Conservation (phyloP, 129 eudicot genomes). For the Heracleum sosnowskyi region DNA sequence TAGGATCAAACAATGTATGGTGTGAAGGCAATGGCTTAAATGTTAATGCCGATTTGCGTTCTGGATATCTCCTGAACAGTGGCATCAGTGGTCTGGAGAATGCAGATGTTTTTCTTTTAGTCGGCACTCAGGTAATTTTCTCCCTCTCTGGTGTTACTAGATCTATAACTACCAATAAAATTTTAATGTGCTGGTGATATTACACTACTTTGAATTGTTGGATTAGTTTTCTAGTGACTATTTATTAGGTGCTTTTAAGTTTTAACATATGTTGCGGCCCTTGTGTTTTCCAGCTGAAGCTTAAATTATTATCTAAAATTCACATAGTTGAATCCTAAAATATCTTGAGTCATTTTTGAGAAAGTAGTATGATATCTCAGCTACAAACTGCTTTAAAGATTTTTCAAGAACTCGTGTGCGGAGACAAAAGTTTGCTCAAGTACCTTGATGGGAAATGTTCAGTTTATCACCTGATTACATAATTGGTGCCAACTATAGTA, state of each 20-base stretch:
- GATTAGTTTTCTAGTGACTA: background rate
- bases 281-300: background rate
- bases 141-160: background rate
- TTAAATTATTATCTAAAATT: too few species aligned
- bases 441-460: background rate
- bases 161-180: too few species aligned
- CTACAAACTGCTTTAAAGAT: background rate
- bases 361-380: background rate
- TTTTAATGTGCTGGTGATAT: background rate
- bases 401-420: background rate
- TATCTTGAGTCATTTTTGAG: too few species aligned
- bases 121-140: slow-evolving; percentile 90
- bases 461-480: background rate
- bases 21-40: slow-evolving; percentile 88
- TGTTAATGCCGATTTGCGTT: slow-evolving; percentile 79
- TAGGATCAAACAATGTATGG: slow-evolving; percentile 87
- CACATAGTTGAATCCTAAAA: background rate
- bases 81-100: slow-evolving; percentile 80
- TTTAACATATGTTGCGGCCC: background rate
- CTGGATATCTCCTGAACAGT: slow-evolving; percentile 76
- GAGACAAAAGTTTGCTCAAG: background rate
- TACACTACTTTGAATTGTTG: background rate
- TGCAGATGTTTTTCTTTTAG: slow-evolving; percentile 81
- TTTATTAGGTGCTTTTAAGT: background rate
- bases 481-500: too few species aligned